Percentiles rank a stretch among this genome's conserved stretches.
phyloP scores from a whole-genome alignment of 192 early-diverging fungal genomes.

The Dimargaris verticillata region DNA sequence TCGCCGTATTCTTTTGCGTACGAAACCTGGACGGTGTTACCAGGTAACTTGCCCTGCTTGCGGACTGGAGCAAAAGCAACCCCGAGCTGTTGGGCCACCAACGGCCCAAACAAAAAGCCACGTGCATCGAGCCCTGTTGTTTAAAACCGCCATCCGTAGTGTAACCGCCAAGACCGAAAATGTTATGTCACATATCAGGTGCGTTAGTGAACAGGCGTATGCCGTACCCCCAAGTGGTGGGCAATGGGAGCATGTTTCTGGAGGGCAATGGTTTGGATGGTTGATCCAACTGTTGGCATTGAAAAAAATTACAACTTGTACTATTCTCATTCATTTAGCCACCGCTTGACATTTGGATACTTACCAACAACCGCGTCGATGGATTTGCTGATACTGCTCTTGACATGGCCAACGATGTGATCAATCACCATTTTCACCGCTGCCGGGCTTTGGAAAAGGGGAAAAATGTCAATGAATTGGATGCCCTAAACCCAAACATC shows the following conservation, averaged over 20 bases:
- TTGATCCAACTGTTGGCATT: no score
- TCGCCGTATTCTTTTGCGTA: slow-evolving; percentile 94
- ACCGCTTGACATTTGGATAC: no score
- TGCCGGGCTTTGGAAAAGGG: slow-evolving; percentile 85
- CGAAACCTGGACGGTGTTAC: slow-evolving; percentile 41
- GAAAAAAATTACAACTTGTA: no score
- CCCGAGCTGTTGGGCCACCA: slow-evolving; percentile 72
- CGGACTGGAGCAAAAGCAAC: slow-evolving; percentile 88
- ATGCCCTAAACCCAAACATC: slow-evolving; percentile 48
- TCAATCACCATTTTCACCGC: slow-evolving; percentile 81
- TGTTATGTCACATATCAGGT: no score
- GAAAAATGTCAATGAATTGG: slow-evolving; percentile 93
- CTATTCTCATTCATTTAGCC: no score
- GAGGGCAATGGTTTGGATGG: no score
- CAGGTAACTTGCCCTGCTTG: slow-evolving; percentile 93
- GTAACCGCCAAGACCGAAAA: no score
- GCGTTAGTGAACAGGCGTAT: no score
- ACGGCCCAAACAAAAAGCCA: slow-evolving; percentile 90
- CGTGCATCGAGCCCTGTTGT: slow-evolving; percentile 72
- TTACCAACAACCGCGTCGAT: slow-evolving; percentile 82
- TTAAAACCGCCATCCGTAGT: no score
- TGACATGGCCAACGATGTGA: slow-evolving; percentile 72
- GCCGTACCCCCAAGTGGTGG: no score
- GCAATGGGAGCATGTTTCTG: no score
- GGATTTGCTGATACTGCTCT: slow-evolving; percentile 34